Evolutionary conservation across 2,329 filamentous ascomycete species (phyloP).

Genomic region (Orbilia javanica): DNA sequence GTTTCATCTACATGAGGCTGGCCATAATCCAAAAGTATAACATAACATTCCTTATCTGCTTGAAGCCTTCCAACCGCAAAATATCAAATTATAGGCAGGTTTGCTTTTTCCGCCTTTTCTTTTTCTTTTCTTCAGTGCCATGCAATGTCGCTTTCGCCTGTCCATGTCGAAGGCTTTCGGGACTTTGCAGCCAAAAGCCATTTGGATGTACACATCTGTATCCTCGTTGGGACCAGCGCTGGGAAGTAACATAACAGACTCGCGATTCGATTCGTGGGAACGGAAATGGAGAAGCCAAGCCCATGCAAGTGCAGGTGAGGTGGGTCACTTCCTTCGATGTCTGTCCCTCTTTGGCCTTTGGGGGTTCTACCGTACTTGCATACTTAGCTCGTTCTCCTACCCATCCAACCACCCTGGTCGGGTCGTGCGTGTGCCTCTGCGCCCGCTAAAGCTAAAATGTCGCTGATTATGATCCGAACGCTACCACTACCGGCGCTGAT

Average conservation of each 20-base stretch:
- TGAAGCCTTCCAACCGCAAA: slow-evolving; percentile 30
- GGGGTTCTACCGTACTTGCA: slow-evolving; percentile 28
- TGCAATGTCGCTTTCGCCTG: slow-evolving; percentile 43
- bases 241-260: slow-evolving; percentile 26
- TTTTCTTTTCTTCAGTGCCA: slow-evolving; percentile 22
- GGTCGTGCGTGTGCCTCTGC: slow-evolving; percentile 38
- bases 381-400: not conserved
- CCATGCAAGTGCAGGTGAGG: too few species aligned
- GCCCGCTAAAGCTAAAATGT: slow-evolving; percentile 50
- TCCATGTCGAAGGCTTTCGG: slow-evolving; percentile 37
- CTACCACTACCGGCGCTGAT: slow-evolving; percentile 36
- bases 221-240: slow-evolving; percentile 31
- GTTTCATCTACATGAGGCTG: not conserved
- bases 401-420: slow-evolving; percentile 23
- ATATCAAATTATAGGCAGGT: slow-evolving; percentile 37
- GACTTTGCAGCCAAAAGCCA: slow-evolving; percentile 36
- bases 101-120: slow-evolving; percentile 33
- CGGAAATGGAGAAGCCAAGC: slow-evolving; percentile 39
- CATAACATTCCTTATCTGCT: slow-evolving; percentile 35
- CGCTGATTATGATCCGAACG: slow-evolving; percentile 31
- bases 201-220: too few species aligned
- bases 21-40: not conserved
- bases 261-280: slow-evolving; percentile 48
- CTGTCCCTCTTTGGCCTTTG: slow-evolving; percentile 39
- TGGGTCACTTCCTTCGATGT: slow-evolving; percentile 40